These are phyloP conservation scores for Setaria viridis DNA, from an alignment of 202 grass and related monocot species.

Conservation along the genomic window DNA sequence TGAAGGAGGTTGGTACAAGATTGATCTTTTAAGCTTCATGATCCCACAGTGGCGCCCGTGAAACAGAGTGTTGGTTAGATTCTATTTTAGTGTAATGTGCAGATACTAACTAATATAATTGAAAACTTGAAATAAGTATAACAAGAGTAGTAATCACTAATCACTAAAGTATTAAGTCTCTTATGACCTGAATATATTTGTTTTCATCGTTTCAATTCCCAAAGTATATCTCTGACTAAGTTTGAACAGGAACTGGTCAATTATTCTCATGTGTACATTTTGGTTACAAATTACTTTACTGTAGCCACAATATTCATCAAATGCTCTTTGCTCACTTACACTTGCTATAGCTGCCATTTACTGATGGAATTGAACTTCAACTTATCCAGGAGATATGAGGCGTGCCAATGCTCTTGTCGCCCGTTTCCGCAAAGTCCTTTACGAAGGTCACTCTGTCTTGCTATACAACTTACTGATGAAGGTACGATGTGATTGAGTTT, in stretches of 20 bases:
- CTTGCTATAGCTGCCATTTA: conserved; percentile 1
- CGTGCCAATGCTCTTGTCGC: conserved; percentile 95
- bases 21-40: conserved; percentile 19
- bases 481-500: conserved; percentile 50
- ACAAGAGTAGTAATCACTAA: conserved; percentile 13
- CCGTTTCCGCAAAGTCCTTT: conserved; percentile 75
- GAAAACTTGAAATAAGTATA: conserved; percentile 22
- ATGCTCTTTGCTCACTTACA: not conserved
- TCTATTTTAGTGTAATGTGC: not conserved
- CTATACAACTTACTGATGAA: conserved; percentile 96
- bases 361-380: conserved; percentile 36
- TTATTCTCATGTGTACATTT: conserved; percentile 1
- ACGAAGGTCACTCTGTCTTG: conserved; percentile 70
- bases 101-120: conserved; percentile 9
- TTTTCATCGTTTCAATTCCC: not conserved
- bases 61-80: not conserved
- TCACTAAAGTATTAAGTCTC: conserved; percentile 32
- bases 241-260: not conserved
- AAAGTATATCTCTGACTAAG: not conserved
- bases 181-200: conserved; percentile 13
- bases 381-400: conserved; percentile 80
- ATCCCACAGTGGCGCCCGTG: not conserved
- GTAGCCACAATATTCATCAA: conserved; percentile 24
- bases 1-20: conserved; percentile 74
- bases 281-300: not conserved